Evolutionary conservation across 2,329 filamentous ascomycete species (phyloP), one percentile per base, ranked within the genome.

Genomic region (Emmonsiellopsis sp.): DNA sequence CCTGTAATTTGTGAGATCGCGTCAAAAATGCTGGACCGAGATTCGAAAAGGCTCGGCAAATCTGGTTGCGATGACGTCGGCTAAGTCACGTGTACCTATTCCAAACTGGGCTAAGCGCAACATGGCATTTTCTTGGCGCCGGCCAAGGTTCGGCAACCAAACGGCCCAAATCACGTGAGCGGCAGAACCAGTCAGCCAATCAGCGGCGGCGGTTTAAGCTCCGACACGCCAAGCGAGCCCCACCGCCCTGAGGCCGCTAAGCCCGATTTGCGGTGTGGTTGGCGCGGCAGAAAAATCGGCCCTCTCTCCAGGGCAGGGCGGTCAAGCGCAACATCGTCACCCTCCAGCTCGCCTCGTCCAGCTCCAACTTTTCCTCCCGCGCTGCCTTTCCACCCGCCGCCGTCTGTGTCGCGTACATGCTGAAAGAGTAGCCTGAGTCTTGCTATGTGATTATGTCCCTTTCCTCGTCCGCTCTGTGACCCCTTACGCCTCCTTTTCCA

Each of bases 311-410:
- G 20, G 2, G 34, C 35, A 49, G 46, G 46, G 46, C 46, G 46
- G 46, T 49, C 35, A 49, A 20, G 11, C 30, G 46, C 46, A 49
- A 49, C 46, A 49, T 49, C 46, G 40, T 49, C 46, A 49, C 34
- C 46, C n/a, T 40, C 35, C 45, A 34, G n/a, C 26, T 38, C 38
- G 34, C 35, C 20, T 38, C 16, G 15, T 3, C 34, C 46, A 49
- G 46, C 34, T 49, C 31, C 46, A 40, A 49, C 46, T 49, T 48
- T n/a, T 40, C 35, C 32, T 30, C 20, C 45, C 20, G 9, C 45
- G 35, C 34, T 31, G 46, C 35, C 35, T 38, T 7, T 26, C 20
- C 34, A n/a, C 46, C 16, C 46, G 37, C 7, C 34, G 20, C 34
- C 40, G 34, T 20, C 16, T 49, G 35, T 26, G 46, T 49, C 46